These are phyloP conservation scores for Scedosporium apiospermum DNA, from an alignment of 2,329 filamentous ascomycete species.

Conservation along the genomic window DNA sequence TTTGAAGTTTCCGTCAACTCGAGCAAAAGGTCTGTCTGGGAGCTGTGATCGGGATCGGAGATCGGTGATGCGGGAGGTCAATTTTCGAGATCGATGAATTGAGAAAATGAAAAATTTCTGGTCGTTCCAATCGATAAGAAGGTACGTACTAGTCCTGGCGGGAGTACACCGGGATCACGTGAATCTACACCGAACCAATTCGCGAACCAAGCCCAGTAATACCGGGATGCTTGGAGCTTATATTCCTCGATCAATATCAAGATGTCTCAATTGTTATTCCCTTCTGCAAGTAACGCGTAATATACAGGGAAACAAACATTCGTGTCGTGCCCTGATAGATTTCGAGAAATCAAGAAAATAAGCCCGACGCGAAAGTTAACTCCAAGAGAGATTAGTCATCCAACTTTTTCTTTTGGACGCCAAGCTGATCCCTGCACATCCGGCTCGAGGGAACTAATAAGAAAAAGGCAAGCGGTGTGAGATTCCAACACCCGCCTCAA, in stretches of 20 bases:
- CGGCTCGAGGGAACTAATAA: not conserved
- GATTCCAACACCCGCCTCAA: not conserved
- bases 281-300: too few species aligned
- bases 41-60: not conserved
- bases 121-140: not conserved
- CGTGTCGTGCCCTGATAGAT: too few species aligned
- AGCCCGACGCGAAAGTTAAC: too few species aligned
- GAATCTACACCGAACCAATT: not conserved
- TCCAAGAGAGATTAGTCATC: too few species aligned
- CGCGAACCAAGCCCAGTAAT: not conserved
- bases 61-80: not conserved
- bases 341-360: too few species aligned
- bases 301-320: too few species aligned
- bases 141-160: not conserved
- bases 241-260: too few species aligned
- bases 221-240: too few species aligned
- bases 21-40: not conserved
- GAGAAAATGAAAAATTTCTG: constrained; percentile 1
- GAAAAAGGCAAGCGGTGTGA: not conserved
- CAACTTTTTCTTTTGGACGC: too few species aligned
- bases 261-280: too few species aligned
- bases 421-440: not conserved
- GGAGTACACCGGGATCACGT: not conserved
- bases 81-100: not conserved
- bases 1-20: not conserved